Evolutionary conservation across 805 yeast species (phyloP).

Genomic region (Gaillardinia entomophila): DNA sequence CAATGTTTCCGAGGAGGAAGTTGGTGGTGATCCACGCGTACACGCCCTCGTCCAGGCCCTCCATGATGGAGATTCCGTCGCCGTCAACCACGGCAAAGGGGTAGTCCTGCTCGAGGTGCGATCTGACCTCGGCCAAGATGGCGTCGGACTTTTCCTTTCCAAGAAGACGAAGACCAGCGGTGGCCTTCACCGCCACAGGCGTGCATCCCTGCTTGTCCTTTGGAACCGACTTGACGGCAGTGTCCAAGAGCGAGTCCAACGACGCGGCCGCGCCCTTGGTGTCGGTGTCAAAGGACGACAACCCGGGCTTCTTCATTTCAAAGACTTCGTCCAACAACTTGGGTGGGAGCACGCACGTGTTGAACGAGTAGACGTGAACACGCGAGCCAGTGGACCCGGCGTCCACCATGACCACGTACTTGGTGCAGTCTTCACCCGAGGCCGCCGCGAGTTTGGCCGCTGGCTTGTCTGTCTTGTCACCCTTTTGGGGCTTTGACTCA

Average conservation of each 20-base stretch:
- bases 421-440: neutral
- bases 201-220: slow-evolving; percentile 68
- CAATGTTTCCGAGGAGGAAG: slow-evolving; percentile 89
- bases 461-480: slow-evolving; percentile 3
- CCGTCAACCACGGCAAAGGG: slow-evolving; percentile 90
- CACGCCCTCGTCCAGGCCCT: slow-evolving; percentile 96
- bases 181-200: slow-evolving; percentile 95
- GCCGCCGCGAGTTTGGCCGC: slow-evolving; percentile 3
- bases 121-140: slow-evolving; percentile 71
- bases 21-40: slow-evolving; percentile 98
- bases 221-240: slow-evolving; percentile 78
- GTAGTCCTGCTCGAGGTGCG: slow-evolving; percentile 68
- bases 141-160: slow-evolving; percentile 69
- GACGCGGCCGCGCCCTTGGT: slow-evolving; percentile 84
- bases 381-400: slow-evolving; percentile 98
- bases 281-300: slow-evolving; percentile 78
- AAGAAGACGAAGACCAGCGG: slow-evolving; percentile 88
- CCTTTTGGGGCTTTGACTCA: neutral
- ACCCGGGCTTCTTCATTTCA: slow-evolving; percentile 87
- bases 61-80: slow-evolving; percentile 89
- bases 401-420: slow-evolving; percentile 86
- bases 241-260: slow-evolving; percentile 70
- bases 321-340: slow-evolving; percentile 72
- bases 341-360: slow-evolving; percentile 83
- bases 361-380: slow-evolving; percentile 89